phyloP scores from a whole-genome alignment of 805 yeast species.

The Wickerhamomyces sydowiorum region DNA sequence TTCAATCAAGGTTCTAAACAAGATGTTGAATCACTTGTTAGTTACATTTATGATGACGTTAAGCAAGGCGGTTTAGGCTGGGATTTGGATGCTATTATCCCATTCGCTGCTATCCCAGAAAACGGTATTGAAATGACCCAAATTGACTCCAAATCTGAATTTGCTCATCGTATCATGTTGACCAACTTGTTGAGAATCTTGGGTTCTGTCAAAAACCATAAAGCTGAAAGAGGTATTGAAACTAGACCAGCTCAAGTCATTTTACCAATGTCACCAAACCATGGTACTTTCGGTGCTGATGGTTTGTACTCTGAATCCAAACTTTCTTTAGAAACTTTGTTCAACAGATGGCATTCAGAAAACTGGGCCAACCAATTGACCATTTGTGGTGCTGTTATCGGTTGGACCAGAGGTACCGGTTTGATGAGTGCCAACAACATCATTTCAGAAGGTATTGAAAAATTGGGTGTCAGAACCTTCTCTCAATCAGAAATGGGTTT shows the following conservation, averaged over 20 bases:
- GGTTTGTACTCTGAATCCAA: slow-evolving; percentile 98
- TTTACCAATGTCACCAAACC: slow-evolving; percentile 96
- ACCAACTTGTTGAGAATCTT: slow-evolving; percentile 89
- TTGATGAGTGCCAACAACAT: slow-evolving; percentile 96
- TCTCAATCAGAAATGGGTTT: slow-evolving; percentile 99
- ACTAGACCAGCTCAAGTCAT: slow-evolving; percentile 98
- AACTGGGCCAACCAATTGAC: slow-evolving; percentile 94
- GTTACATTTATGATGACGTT: slow-evolving; percentile 77
- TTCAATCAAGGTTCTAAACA: slow-evolving; percentile 97
- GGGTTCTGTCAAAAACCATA: slow-evolving; percentile 85
- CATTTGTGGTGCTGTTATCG: slow-evolving; percentile 96
- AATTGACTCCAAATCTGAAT: slow-evolving; percentile 92
- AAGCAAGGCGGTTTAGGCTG: slow-evolving; percentile 92
- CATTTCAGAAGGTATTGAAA: slow-evolving; percentile 96
- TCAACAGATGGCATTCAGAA: slow-evolving; percentile 99
- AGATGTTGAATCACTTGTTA: slow-evolving; percentile 82
- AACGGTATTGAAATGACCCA: slow-evolving; percentile 92
- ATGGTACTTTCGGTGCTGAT: slow-evolving; percentile 97
- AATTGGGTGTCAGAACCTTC: slow-evolving; percentile 94
- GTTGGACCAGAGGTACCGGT: slow-evolving; percentile 99
- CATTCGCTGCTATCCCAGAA: slow-evolving; percentile 99
- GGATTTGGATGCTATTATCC: slow-evolving; percentile 95
- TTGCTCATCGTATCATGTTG: slow-evolving; percentile 98
- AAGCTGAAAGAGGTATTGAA: slow-evolving; percentile 67
- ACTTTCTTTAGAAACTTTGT: slow-evolving; percentile 88